Evolutionary conservation across 768 basidiomycete species (phyloP).

Genomic region (Agaricus blazei): DNA sequence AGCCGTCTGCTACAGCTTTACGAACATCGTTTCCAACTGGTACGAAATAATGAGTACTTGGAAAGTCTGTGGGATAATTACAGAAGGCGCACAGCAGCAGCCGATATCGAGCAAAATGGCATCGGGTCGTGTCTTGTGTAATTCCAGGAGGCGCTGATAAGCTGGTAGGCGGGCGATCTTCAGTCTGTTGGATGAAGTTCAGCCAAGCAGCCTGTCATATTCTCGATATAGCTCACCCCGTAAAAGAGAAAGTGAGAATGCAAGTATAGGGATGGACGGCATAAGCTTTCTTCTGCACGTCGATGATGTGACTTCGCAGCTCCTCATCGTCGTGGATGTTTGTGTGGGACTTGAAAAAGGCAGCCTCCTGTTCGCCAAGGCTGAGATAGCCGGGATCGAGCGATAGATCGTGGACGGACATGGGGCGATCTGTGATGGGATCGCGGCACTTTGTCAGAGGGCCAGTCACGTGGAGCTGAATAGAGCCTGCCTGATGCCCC

Average conservation of each 20-base stretch:
- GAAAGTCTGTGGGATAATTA: neutral
- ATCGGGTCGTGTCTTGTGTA: slow-evolving; percentile 19
- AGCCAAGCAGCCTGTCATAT: neutral
- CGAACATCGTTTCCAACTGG: slow-evolving; percentile 35
- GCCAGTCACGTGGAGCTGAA: neutral
- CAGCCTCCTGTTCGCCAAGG: too few species aligned
- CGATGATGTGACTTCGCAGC: slow-evolving; percentile 32
- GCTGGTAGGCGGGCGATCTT: slow-evolving; percentile 28
- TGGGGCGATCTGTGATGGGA: too few species aligned
- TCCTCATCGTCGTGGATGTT: slow-evolving; percentile 28
- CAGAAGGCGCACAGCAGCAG: slow-evolving; percentile 32
- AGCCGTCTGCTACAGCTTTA: slow-evolving; percentile 34
- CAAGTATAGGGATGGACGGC: slow-evolving; percentile 28
- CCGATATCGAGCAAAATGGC: slow-evolving; percentile 36
- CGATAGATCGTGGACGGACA: too few species aligned
- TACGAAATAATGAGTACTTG: neutral
- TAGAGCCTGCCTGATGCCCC: neutral
- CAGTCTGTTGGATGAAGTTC: slow-evolving; percentile 11
- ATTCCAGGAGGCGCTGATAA: slow-evolving; percentile 24
- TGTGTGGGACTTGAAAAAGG: too few species aligned
- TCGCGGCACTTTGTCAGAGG: neutral
- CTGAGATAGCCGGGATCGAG: too few species aligned
- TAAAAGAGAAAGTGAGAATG: slow-evolving; percentile 29
- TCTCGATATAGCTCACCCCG: slow-evolving; percentile 16
- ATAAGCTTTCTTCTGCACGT: slow-evolving; percentile 31